A percentile compares a stretch with the other conserved stretches of the same genome.
Conservation (phyloP, 2,329 filamentous ascomycete species). For the Aplosporella prunicola region DNA sequence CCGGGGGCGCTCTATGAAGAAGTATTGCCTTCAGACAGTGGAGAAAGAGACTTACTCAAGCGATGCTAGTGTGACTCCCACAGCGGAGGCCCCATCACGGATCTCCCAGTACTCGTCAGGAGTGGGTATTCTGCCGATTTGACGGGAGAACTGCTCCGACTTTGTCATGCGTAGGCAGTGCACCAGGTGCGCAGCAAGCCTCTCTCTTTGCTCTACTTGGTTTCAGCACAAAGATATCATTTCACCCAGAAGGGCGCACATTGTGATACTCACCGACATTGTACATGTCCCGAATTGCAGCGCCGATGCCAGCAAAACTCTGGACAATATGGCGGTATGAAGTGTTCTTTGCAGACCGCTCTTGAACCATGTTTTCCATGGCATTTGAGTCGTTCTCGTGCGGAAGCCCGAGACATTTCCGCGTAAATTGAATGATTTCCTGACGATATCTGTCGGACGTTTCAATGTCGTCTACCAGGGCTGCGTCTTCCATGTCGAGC, state of each 20-base stretch:
- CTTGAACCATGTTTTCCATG: too few relatives aligned
- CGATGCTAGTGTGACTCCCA: background rate
- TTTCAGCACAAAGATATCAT: too few relatives aligned
- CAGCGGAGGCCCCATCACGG: background rate
- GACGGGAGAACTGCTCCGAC: background rate
- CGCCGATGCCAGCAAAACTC: background rate
- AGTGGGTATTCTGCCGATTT: background rate
- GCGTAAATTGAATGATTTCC: background rate
- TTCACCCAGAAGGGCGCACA: too few relatives aligned
- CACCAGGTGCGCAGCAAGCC: background rate
- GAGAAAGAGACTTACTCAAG: background rate
- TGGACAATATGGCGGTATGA: background rate
- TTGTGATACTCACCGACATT: background rate
- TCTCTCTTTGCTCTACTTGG: background rate
- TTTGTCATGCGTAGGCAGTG: background rate
- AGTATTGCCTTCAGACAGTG: too few relatives aligned
- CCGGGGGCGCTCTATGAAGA: too few relatives aligned
- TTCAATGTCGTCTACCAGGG: background rate
- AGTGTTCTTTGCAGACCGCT: background rate
- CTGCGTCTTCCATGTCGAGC: background rate
- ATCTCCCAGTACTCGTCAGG: background rate
- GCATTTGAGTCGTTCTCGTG: too few relatives aligned
- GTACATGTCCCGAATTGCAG: background rate
- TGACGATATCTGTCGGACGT: background rate
- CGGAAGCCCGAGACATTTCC: background rate